Evolutionary conservation across 1,284 basidiomycete species (phyloP), one percentile per base, ranked within the genome.

Genomic region (Heliocybe sulcata): DNA sequence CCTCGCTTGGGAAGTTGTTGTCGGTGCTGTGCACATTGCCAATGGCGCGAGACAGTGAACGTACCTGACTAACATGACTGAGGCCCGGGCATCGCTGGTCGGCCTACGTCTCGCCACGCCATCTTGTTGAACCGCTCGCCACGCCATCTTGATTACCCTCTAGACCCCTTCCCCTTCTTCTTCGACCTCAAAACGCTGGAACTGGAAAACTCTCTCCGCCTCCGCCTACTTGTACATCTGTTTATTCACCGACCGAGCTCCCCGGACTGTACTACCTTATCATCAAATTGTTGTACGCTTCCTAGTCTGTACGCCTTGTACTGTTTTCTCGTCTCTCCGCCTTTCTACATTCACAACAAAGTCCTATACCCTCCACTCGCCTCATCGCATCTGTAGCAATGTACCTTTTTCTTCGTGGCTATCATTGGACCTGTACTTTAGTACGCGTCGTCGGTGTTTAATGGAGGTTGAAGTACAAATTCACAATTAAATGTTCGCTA

Each of bases 1-100:
- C 57, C 75, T 84, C 58, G 84, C 85, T 12, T 91, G 87, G 85
- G 81, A 85, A 62, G 73, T 87, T 60, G 72, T 86, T 47, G 71
- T 85, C 45, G 81, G 81, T 45, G 81, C 84, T n/a, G 74, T 86
- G 65, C 82, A 82, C 62, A 67, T 85, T 55, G 82, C 59, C 26
- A 25, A 47, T 11, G 23, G 45, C 45, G n/a, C n/a, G n/a, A 47
- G 45, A 19, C n/a, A 47, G 23, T 47, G 33, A 35, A 16, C 33
- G 33, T 9, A 16, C 33, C 9, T 9, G 33, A 16, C 9, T 9
- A 35, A 35, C n/a, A n/a, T n/a, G n/a, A n/a, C n/a, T n/a, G 33
- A 35, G 9, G 33, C 33, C 33, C 16, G 33, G n/a, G n/a, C 33
- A 16, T 35, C 33, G 33, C 33, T 35, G 33, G 33, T 35, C 33